Evolutionary conservation across 2,329 filamentous ascomycete genomes (phyloP).

Genomic region (Diplodia corticola): DNA sequence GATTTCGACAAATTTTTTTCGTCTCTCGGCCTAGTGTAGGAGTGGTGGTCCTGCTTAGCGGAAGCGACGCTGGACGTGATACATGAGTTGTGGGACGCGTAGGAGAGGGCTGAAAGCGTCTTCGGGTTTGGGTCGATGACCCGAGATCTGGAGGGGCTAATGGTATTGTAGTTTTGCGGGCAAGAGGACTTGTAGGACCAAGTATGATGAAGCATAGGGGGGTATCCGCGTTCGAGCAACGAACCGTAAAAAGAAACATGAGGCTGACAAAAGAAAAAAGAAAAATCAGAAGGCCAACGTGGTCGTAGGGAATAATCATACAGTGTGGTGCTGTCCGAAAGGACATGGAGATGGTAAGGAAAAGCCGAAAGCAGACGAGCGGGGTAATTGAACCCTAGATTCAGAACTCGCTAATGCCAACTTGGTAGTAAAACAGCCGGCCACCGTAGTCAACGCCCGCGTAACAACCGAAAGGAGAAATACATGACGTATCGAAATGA

Average conservation of each 20-base stretch:
- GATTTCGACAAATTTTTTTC: neutral
- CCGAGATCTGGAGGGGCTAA: constrained; percentile 15
- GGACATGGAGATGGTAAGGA: neutral
- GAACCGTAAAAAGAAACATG: neutral
- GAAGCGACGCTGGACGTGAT: neutral
- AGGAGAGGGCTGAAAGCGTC: neutral
- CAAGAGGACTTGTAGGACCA: neutral
- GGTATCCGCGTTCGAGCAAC: constrained; percentile 13
- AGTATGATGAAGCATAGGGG: constrained; percentile 4
- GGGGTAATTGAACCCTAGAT: neutral
- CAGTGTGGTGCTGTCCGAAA: constrained; percentile 11
- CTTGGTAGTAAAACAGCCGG: neutral
- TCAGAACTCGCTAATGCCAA: neutral
- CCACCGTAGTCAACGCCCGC: neutral
- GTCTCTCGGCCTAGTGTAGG: neutral
- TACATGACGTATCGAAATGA: neutral
- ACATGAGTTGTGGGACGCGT: neutral
- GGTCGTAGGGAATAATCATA: constrained; percentile 14
- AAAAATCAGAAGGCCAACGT: neutral
- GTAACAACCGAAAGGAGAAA: neutral
- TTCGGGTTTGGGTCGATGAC: neutral
- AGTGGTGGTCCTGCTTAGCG: neutral
- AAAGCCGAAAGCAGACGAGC: neutral
- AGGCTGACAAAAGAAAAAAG: neutral
- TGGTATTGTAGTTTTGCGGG: constrained; percentile 5